phyloP scores from a whole-genome alignment of 2,329 filamentous ascomycete species.

The Ciborinia camelliae region DNA sequence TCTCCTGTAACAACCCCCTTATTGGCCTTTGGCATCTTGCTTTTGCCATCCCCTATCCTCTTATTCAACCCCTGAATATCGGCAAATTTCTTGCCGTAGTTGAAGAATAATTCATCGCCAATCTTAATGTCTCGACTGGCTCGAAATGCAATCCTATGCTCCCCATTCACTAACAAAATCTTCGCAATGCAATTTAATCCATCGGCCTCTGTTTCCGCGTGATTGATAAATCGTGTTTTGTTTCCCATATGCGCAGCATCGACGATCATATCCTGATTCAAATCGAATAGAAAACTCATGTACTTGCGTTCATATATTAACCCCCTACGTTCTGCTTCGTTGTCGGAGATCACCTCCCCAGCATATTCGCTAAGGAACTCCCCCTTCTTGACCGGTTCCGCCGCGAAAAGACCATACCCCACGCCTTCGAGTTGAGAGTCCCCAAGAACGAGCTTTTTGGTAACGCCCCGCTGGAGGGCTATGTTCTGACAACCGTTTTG shows the following conservation, averaged over 20 bases:
- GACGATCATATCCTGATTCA: constrained; percentile 51
- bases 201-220: constrained; percentile 60
- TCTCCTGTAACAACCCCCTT: constrained; percentile 29
- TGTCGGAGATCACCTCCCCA: constrained; percentile 62
- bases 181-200: constrained; percentile 62
- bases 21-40: constrained; percentile 21
- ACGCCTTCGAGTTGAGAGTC: constrained; percentile 64
- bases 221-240: constrained; percentile 80
- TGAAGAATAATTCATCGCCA: constrained; percentile 77
- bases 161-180: constrained; percentile 70
- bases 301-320: constrained; percentile 40
- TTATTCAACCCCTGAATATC: constrained; percentile 50
- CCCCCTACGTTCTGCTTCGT: constrained; percentile 34
- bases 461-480: constrained; percentile 62
- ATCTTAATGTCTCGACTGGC: constrained; percentile 63
- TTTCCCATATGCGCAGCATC: constrained; percentile 77
- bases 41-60: constrained; percentile 35
- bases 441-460: constrained; percentile 65
- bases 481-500: constrained; percentile 68
- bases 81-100: constrained; percentile 70
- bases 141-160: constrained; percentile 72
- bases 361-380: constrained; percentile 81
- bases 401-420: constrained; percentile 73
- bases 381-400: constrained; percentile 42
- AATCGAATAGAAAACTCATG: constrained; percentile 48